A percentile compares a stretch with the other conserved stretches of the same genome.
These are phyloP conservation scores for Trametes pubescens DNA, from an alignment of 1,284 basidiomycete genomes.

Conservation along the genomic window DNA sequence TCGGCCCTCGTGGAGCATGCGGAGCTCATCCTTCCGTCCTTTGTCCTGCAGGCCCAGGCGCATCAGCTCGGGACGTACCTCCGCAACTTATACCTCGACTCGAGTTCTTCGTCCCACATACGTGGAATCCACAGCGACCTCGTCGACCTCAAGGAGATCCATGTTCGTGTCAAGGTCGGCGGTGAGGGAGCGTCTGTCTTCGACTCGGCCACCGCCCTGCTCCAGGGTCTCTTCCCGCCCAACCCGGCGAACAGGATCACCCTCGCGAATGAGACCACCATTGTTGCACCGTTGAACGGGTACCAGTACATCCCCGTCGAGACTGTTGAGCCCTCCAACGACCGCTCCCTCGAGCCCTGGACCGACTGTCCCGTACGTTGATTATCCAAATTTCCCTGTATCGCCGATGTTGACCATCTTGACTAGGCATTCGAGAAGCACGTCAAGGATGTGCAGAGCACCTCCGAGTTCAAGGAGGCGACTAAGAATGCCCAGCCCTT, in stretches of 20 bases:
- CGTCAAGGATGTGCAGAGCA: constrained; percentile 61
- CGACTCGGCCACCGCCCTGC: constrained; percentile 79
- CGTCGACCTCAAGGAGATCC: constrained; percentile 75
- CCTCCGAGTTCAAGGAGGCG: constrained; percentile 70
- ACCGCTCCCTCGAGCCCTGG: constrained; percentile 87
- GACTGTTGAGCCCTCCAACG: constrained; percentile 84
- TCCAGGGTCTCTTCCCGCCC: constrained; percentile 85
- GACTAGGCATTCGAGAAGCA: constrained; percentile 69
- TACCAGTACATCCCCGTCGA: constrained; percentile 89
- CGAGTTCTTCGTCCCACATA: constrained; percentile 71
- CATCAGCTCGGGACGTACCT: constrained; percentile 75
- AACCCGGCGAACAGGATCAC: constrained; percentile 71
- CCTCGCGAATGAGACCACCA: constrained; percentile 79
- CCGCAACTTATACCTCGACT: constrained; percentile 73
- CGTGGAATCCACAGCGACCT: constrained; percentile 70
- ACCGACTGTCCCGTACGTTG: constrained; percentile 76
- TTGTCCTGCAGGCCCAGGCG: constrained; percentile 64
- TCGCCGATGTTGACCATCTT: not conserved
- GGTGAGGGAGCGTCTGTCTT: constrained; percentile 87
- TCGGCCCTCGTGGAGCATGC: not conserved
- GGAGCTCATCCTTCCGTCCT: not conserved
- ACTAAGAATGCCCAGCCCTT: constrained; percentile 65
- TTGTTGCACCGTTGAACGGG: constrained; percentile 81
- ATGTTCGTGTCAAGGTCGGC: constrained; percentile 82
- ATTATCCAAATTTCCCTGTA: not conserved